phyloP scores from a whole-genome alignment of 2,329 filamentous ascomycete species.

The Arthrinium puccinioides region DNA sequence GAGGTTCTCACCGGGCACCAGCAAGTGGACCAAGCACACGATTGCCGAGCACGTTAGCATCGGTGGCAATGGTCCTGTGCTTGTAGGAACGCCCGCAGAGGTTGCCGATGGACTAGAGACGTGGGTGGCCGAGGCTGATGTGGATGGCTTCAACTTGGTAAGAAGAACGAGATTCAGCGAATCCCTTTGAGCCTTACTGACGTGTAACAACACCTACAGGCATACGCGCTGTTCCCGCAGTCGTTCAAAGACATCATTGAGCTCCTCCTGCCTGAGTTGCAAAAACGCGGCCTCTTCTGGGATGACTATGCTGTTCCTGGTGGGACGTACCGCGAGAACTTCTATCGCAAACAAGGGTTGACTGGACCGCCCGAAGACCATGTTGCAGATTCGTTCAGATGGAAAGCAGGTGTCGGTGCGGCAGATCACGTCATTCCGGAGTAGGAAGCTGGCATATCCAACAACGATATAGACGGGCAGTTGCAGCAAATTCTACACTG shows the following conservation, averaged over 20 bases:
- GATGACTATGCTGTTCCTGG: slow-evolving; percentile 44
- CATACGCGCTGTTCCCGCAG: slow-evolving; percentile 59
- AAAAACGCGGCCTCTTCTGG: slow-evolving; percentile 50
- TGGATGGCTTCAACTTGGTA: slow-evolving; percentile 71
- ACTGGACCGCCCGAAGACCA: slow-evolving; percentile 44
- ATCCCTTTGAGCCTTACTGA: background rate
- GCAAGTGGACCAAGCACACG: slow-evolving; percentile 67
- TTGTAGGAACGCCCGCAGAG: slow-evolving; percentile 56
- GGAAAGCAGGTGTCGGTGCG: slow-evolving; percentile 23
- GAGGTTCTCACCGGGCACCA: slow-evolving; percentile 47
- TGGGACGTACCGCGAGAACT: slow-evolving; percentile 55
- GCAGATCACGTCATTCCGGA: slow-evolving; percentile 22
- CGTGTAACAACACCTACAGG: slow-evolving; percentile 22
- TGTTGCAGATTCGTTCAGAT: slow-evolving; percentile 41
- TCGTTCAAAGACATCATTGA: slow-evolving; percentile 64
- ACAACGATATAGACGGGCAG: background rate
- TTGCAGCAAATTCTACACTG: too few species aligned
- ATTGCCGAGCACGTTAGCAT: slow-evolving; percentile 62
- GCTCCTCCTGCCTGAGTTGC: slow-evolving; percentile 57
- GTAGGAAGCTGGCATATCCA: slow-evolving; percentile 1
- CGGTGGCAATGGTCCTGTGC: slow-evolving; percentile 57
- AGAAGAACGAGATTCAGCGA: slow-evolving; percentile 16
- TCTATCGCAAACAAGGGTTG: slow-evolving; percentile 44
- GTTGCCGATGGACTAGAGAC: slow-evolving; percentile 61
- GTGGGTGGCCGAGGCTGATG: slow-evolving; percentile 62